A percentile compares a stretch with the other conserved stretches of the same genome.
These are phyloP conservation scores for Penicillium mononematosum DNA, from an alignment of 495 filamentous ascomycete genomes.

Conservation along the genomic window DNA sequence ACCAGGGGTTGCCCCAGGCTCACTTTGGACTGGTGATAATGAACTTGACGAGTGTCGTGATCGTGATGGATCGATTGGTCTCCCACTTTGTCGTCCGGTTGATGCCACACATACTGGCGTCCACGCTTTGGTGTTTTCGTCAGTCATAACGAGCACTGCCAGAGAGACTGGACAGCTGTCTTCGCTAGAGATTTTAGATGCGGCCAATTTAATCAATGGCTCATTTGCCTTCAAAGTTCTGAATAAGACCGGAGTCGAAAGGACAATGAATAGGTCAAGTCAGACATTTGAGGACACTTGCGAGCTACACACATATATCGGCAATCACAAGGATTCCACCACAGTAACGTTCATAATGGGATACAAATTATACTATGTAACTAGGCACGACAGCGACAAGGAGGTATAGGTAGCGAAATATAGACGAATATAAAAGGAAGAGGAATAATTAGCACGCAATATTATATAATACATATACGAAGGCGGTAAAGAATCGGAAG, in stretches of 20 bases:
- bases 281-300: not conserved
- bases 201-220: not conserved
- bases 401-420: no score
- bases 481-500: no score
- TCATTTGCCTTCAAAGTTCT: not conserved
- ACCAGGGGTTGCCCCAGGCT: not conserved
- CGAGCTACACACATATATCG: not conserved
- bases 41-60: not conserved
- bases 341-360: not conserved
- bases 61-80: not conserved
- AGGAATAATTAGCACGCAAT: no score
- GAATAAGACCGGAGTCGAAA: not conserved
- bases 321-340: not conserved
- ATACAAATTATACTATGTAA: not conserved
- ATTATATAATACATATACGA: no score
- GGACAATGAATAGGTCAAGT: not conserved
- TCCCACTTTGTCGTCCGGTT: conserved; percentile 3
- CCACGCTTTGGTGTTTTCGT: conserved; percentile 2
- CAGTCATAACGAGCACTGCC: conserved; percentile 12
- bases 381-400: not conserved
- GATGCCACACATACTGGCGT: conserved; percentile 38
- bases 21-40: not conserved
- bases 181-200: not conserved
- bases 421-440: no score
- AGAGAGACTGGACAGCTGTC: not conserved